Base-by-base conservation (phyloP, 1,284 basidiomycete genomes). In the Ganoderma leucocontextum region DNA sequence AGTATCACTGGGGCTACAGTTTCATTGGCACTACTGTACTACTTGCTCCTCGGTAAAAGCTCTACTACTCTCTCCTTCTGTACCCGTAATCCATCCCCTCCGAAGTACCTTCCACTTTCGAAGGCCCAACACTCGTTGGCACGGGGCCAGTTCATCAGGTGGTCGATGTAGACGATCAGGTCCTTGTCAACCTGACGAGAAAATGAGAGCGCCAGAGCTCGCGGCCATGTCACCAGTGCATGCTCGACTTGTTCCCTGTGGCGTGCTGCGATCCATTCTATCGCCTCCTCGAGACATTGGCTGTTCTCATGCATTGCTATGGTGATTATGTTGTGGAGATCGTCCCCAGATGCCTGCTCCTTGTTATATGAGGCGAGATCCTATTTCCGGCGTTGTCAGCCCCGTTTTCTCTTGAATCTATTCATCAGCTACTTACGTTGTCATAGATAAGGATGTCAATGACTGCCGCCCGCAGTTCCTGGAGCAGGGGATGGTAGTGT, bases 401-500 rank as follows among this genome's bases (percentile, higher is more conserved):
- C 29, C 29, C 29, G 2, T 29, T 29, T 29, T 29, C 29, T 29
- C 29, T 29, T 29, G 74, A 73, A 38, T 9, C 9, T 17, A 6
- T 19, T 33, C 19, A 36, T 1, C 33, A 10, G 8, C 4, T 12
- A 75, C 80, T 64, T 67, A 82, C 82, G 67, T 82, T 83, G 22
- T 70, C 75, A n/a, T 76, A 64, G 33, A 72, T 69, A 13, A 75
- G 17, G 39, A 78, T 65, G 39, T 76, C 75, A 1, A 65, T 71
- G 39, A 67, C 53, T 66, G 72, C 63, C 71, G 68, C 36, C 66
- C 73, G 64, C 75, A 76, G 29, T 63, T 75, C 70, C 4, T 68
- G 64, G 62, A 82, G 73, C 58, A 75, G 69, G 2, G 80, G 81
- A 69, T 83, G 77, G 17, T 80, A 70, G 44, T 77, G 66, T 19